Evolutionary conservation across 2,329 filamentous ascomycete species (phyloP), one percentile per base, ranked within the genome.

Genomic region (Atkinsonella texensis): DNA sequence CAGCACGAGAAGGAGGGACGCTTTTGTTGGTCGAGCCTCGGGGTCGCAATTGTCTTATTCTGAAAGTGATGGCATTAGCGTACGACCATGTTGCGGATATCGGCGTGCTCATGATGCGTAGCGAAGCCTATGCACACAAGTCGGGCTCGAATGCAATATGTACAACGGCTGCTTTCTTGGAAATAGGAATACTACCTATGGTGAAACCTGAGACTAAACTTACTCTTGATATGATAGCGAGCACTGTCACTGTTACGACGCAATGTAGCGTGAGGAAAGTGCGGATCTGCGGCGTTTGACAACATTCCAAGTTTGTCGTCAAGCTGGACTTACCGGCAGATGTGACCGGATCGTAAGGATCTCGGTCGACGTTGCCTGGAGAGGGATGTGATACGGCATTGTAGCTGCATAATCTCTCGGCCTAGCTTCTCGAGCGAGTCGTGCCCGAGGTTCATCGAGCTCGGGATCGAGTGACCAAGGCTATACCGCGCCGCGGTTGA

Each of bases 181-280:
- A 75, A 54, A 74, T 70, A 0, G 72, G 72, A 1, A 74, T 74
- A 64, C 52, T 75, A 1, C 58, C 62, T 0, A 74, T 75, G 70
- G 59, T 63, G 20, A 71, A 74, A 53, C 72, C 72, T 0, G 52
- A 66, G 1, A 74, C 71, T 1, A 56, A 59, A 11, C 43, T 75
- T 3, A 62, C 54, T 1, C 58, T 75, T 12, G 72, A 75, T 49
- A 72, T 72, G 0, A 66, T 72, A 0, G 73, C 73, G 1, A 72
- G 72, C 0, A 54, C 74, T 7, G 65, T 74, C 10, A 57, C 52
- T 0, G 66, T 71, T 0, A 69, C 61, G 12, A 71, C 71, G 0
- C 61, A 70, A 23, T 74, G 71, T 50, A 60, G 68, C 10, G 51
- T 57, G 48, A 23, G 70, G 71, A 0, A 73, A 73, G 54, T 73